Conservation (phyloP, 257 asterid species). For the Misopates orontium region DNA sequence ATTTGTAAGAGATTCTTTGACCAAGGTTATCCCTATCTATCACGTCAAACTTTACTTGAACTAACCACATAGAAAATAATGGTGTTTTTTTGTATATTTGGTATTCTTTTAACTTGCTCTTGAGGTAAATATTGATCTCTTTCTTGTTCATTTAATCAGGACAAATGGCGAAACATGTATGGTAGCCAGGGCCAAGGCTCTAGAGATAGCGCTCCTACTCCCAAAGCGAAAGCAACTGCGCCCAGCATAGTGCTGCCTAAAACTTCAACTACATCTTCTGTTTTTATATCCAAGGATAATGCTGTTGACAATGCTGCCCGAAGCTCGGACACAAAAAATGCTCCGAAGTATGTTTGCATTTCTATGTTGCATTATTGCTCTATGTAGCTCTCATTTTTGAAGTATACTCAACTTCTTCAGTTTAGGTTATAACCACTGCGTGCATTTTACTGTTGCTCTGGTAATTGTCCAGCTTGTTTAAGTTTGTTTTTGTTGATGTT, state of each 20-base stretch:
- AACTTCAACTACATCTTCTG: slow-evolving; percentile 21
- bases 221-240: slow-evolving; percentile 27
- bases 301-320: slow-evolving; percentile 26
- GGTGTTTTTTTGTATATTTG: slow-evolving; percentile 7
- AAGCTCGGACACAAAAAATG: slow-evolving; percentile 28
- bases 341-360: slow-evolving; percentile 32
- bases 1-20: background rate
- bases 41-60: slow-evolving; percentile 1
- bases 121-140: slow-evolving; percentile 15
- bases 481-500: background rate
- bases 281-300: slow-evolving; percentile 25
- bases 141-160: slow-evolving; percentile 42
- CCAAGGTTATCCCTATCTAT: background rate
- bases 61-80: background rate
- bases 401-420: background rate
- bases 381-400: background rate
- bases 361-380: slow-evolving; percentile 19
- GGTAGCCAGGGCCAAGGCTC: slow-evolving; percentile 33
- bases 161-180: slow-evolving; percentile 61
- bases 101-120: background rate
- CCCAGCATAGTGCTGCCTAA: slow-evolving; percentile 22
- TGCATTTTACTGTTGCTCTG: background rate
- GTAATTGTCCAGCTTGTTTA: background rate
- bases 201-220: slow-evolving; percentile 33
- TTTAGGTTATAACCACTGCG: background rate